Percentiles rank a stretch among this genome's conserved stretches.
Conservation (phyloP, 2,329 filamentous ascomycete genomes). For the Elsinoe australis region DNA sequence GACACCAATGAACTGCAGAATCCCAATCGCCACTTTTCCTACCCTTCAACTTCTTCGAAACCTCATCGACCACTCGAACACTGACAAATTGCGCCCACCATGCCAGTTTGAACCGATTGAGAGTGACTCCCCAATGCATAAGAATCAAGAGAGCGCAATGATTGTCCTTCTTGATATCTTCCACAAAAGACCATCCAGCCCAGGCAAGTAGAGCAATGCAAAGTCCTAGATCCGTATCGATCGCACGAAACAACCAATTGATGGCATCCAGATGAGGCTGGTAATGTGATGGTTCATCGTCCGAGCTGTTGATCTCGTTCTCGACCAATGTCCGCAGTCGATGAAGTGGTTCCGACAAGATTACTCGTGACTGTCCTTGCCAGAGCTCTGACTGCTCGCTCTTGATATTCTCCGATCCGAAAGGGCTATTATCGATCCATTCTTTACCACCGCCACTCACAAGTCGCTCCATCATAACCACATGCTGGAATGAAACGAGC, state of each 20-base stretch:
- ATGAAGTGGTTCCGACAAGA: not conserved
- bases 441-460: not conserved
- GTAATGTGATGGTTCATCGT: not conserved
- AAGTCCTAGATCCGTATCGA: not conserved
- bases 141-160: slow-evolving; percentile 1
- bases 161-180: slow-evolving; percentile 3
- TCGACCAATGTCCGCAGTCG: not conserved
- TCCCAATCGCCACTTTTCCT: not conserved
- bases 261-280: slow-evolving; percentile 1
- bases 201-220: slow-evolving; percentile 6
- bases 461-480: not conserved
- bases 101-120: not conserved
- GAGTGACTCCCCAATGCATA: slow-evolving; percentile 1
- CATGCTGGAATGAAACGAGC: not conserved
- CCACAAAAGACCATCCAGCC: slow-evolving; percentile 11
- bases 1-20: not conserved
- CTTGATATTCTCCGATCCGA: not conserved
- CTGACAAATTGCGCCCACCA: slow-evolving; percentile 10
- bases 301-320: not conserved
- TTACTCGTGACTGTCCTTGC: not conserved
- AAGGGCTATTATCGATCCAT: slow-evolving; percentile 6
- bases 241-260: not conserved
- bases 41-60: slow-evolving; percentile 4
- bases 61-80: not conserved
- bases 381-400: not conserved